These are phyloP conservation scores for Hevea brasiliensis DNA, from an alignment of 345 rosid species.

Conservation along the genomic window DNA sequence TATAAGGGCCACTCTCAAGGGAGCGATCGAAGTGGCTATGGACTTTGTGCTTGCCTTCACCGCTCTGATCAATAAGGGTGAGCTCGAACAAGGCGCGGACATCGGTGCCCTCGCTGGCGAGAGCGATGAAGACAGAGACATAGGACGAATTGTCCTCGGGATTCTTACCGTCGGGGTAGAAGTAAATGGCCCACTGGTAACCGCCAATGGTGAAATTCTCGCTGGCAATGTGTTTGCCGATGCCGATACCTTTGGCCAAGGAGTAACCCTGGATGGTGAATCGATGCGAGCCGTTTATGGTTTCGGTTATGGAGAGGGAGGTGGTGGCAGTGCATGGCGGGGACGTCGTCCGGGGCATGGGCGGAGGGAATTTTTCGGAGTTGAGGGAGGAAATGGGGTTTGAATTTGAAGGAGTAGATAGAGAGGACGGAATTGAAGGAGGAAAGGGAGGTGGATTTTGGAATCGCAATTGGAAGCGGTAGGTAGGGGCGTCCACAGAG, in stretches of 20 bases:
- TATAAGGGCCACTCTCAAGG: slow-evolving; percentile 88
- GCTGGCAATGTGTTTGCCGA: slow-evolving; percentile 92
- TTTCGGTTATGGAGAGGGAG: slow-evolving; percentile 75
- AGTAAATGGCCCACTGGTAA: slow-evolving; percentile 88
- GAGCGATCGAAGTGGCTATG: slow-evolving; percentile 91
- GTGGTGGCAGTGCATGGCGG: slow-evolving; percentile 46
- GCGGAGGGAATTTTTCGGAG: neutral
- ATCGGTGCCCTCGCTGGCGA: slow-evolving; percentile 94
- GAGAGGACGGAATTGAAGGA: neutral
- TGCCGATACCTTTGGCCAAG: slow-evolving; percentile 84
- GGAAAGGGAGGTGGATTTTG: too few relatives aligned
- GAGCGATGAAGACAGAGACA: slow-evolving; percentile 85
- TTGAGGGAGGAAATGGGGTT: too few relatives aligned
- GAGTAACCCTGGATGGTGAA: slow-evolving; percentile 88
- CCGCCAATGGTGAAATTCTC: slow-evolving; percentile 82
- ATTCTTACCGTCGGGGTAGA: slow-evolving; percentile 89
- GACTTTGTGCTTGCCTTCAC: slow-evolving; percentile 81
- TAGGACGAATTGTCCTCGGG: slow-evolving; percentile 78
- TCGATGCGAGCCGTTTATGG: slow-evolving; percentile 80
- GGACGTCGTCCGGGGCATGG: slow-evolving; percentile 6
- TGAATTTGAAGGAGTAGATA: too few relatives aligned
- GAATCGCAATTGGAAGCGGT: too few relatives aligned
- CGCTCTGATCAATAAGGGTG: slow-evolving; percentile 78
- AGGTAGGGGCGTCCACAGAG: too few relatives aligned
- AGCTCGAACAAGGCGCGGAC: slow-evolving; percentile 87